A percentile compares a stretch with the other conserved stretches of the same genome.
phyloP scores from a whole-genome alignment of 441 rosid species.

The Macaranga tanarius region DNA sequence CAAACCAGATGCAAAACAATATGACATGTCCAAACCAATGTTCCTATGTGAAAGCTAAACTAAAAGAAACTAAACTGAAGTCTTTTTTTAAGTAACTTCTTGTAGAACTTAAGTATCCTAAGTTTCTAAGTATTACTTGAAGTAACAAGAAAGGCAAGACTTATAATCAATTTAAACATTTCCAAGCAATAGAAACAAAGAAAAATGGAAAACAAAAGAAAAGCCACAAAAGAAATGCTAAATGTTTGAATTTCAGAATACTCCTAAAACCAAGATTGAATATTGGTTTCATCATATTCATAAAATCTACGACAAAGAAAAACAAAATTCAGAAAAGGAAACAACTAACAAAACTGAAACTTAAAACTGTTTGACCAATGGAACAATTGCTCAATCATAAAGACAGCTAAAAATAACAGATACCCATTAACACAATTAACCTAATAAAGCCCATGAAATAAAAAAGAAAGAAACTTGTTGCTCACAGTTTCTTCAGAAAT shows the following conservation, averaged over 20 bases:
- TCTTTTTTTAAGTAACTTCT: background rate
- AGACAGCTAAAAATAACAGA: background rate
- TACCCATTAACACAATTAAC: constrained; percentile 20
- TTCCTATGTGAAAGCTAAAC: background rate
- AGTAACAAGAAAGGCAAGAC: background rate
- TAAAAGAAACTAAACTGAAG: background rate
- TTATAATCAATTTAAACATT: background rate
- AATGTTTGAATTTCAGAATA: background rate
- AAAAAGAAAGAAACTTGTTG: background rate
- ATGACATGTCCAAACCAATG: background rate
- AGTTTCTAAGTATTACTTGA: background rate
- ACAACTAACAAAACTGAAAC: background rate
- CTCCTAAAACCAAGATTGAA: background rate
- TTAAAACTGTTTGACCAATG: constrained; percentile 6
- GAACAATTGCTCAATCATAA: constrained; percentile 12
- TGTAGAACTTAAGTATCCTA: background rate
- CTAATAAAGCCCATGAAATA: background rate
- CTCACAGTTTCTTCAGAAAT: constrained; percentile 89
- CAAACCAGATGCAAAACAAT: background rate
- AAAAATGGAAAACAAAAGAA: background rate
- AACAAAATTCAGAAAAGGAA: background rate
- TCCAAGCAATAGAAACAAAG: background rate
- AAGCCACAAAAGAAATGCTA: background rate
- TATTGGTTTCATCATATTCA: background rate
- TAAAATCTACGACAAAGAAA: background rate